Percentiles rank a stretch among this genome's conserved stretches.
phyloP scores from a whole-genome alignment of 1,284 basidiomycete genomes.

The Ganoderma multipileum region DNA sequence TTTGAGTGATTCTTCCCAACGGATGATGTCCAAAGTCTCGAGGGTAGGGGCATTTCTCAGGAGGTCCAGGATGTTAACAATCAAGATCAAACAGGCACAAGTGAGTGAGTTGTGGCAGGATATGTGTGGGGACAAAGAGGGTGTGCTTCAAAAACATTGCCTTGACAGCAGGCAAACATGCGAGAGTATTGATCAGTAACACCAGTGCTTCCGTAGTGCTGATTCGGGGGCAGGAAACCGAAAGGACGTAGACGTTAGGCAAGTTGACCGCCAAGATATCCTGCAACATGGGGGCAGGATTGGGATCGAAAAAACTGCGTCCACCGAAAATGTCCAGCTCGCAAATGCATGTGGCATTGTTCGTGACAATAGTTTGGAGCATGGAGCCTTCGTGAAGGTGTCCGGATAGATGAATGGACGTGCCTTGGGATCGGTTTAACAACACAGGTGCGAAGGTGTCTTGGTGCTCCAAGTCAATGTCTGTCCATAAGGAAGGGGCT shows the following conservation, averaged over 20 bases:
- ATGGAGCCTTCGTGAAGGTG: neutral
- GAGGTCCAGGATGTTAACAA: neutral
- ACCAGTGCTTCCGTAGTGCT: too few species aligned
- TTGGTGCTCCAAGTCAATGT: too few species aligned
- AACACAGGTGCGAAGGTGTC: too few species aligned
- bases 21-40: neutral
- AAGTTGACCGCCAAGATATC: neutral
- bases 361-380: neutral
- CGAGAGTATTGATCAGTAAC: neutral
- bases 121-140: neutral
- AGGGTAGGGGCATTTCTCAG: neutral
- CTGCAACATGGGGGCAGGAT: neutral
- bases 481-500: too few species aligned
- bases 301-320: neutral
- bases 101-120: neutral
- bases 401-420: neutral
- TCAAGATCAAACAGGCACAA: neutral
- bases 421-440: too few species aligned
- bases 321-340: neutral
- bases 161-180: neutral
- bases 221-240: neutral
- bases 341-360: neutral
- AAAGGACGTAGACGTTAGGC: neutral
- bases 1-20: too few species aligned
- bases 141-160: neutral